These are phyloP conservation scores for Primulina huaijiensis DNA, from an alignment of 257 asterid species.

Conservation along the genomic window DNA sequence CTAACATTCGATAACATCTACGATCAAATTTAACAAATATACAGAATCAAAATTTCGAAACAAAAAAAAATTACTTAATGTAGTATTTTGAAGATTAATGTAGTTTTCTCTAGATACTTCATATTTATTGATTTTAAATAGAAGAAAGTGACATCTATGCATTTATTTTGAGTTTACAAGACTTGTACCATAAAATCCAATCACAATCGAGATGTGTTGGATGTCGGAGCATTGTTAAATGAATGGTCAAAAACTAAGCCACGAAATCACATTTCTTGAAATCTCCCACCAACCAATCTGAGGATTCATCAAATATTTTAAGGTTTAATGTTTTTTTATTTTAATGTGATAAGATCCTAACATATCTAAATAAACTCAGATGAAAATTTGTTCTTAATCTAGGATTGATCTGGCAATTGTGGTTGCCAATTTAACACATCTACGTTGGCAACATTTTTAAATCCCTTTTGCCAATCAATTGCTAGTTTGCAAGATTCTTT, in stretches of 20 bases:
- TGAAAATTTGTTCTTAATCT: neutral
- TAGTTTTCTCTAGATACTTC: no score
- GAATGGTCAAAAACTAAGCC: neutral
- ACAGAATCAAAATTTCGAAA: no score
- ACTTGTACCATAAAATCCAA: neutral
- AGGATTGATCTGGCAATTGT: neutral
- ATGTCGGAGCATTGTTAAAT: neutral
- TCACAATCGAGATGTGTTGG: neutral
- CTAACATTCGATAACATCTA: no score
- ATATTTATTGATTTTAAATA: no score
- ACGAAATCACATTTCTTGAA: neutral
- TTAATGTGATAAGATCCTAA: neutral
- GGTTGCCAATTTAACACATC: neutral
- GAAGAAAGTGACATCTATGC: no score
- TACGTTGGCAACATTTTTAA: neutral
- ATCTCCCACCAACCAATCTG: neutral
- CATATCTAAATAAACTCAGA: neutral
- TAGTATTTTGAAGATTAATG: no score
- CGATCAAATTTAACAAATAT: no score
- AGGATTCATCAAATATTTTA: neutral
- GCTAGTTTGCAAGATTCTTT: neutral
- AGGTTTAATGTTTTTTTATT: neutral
- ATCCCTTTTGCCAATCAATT: neutral
- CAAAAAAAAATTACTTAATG: no score
- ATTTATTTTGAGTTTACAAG: no score